Base-by-base conservation (phyloP, 106 monocot genomes). In the Dendrobium chrysotoxum region DNA sequence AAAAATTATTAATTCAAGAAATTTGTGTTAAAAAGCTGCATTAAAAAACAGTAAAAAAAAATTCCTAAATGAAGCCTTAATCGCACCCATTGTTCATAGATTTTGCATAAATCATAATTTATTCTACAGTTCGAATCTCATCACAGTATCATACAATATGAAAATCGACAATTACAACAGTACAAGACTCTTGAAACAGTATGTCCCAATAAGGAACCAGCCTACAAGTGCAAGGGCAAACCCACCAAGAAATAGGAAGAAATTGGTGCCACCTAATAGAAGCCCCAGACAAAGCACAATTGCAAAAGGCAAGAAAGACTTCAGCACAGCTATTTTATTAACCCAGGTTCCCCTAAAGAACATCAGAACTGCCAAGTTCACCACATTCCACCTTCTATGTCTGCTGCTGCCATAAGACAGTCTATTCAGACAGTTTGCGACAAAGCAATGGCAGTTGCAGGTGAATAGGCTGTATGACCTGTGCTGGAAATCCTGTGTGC, bases 371-470 rank as follows among this genome's bases (percentile, higher is more conserved):
- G 92, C 92, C 76, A 97, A 42, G 45, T 83, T 92, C 67, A 97
- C 97, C 28, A 97, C 88, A 80, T 97, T 97, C 97, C 97, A 97
- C 13, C 76, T 86, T 41, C 77, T 72, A 31, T 83, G 83, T 50
- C 50, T 35, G 35, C 35, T 35, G 16, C 90, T 92, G 13, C 70
- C 77, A 25, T 92, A 94, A 8, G 64, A 53, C 79, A 97, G 57
- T 75, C 90, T 65, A 79, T 97, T 94, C 81, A 94, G 83, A 66
- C 84, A 88, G 66, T 93, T 92, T 10, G 89, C 92, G 4, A 97
- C 97, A 28, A 97, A 97, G 30, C 92, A 94, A 78, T 97, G 97
- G 79, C 97, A 94, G 77, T 97, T 97, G 90, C 97, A 97, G 40
- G 97, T 98, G 28, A 98, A 87, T 0, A 98, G 76, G 80, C 78